Evolutionary conservation across 495 filamentous ascomycete species (phyloP), one percentile per base, ranked within the genome.

Genomic region (Symbiotaphrina buchneri): DNA sequence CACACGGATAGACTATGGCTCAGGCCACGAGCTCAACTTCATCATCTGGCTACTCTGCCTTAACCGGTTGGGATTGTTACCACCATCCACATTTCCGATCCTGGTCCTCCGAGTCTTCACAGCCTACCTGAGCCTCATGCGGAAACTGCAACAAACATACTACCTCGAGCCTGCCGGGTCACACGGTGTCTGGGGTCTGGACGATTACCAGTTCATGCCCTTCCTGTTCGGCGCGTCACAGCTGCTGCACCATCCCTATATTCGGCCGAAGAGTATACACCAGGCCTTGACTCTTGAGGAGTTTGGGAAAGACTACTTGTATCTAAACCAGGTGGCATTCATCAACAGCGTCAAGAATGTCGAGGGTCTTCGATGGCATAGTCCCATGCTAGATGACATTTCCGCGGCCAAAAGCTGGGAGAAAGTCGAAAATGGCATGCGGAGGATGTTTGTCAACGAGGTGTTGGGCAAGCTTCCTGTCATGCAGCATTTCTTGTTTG

Each of bases 401-500:
- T 83, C 74, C 2, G 71, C 74, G n/a, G 76, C 87, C 3, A 81
- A 81, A 48, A 77, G 60, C 34, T 99, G 87, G 87, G 54, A 41
- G 33, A 95, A 99, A 54, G 74, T 99, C 28, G 85, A 93, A 45
- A 76, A 61, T 13, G 87, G 87, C 5, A 93, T 99, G 87, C 63
- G 76, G 39, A 71, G 77, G 40, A 99, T 95, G 87, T 95, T 95
- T 46, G 66, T 83, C 28, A 73, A 68, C 24, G 90, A 99, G 48
- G 84, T 99, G 0, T 53, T 99, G 26, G 68, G 74, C 16, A 99
- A 99, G 53, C 47, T 95, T 32, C 90, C 90, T 5, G 87, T 99
- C 24, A 93, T 94, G 74, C 87, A 99, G 47, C 90, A 99, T 48
- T 95, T 99, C 45, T 46, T 90, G 18, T 99, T 99, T 49, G 87